Evolutionary conservation across 106 monocot genomes (phyloP).

Genomic region (Xerophyta viscosa): DNA sequence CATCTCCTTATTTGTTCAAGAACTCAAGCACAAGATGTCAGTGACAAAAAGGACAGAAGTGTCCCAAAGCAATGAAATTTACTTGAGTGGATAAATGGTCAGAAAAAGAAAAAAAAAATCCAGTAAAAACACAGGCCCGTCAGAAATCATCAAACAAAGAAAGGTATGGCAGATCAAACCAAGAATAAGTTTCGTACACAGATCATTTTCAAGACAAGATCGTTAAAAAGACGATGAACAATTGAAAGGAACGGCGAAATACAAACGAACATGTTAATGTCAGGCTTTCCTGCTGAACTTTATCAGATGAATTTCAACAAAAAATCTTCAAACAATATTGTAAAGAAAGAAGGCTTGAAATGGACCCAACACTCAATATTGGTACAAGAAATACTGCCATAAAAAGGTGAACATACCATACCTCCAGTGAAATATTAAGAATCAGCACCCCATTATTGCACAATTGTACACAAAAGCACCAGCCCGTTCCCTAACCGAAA

Average conservation of each 20-base stretch:
- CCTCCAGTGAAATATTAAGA: conserved; percentile 7
- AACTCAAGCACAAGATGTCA: no score
- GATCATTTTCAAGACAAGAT: not conserved
- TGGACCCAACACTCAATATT: not conserved
- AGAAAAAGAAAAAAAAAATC: no score
- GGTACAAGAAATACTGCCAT: not conserved
- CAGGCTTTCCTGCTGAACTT: not conserved
- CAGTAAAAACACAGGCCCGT: no score
- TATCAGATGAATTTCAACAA: not conserved
- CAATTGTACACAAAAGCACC: conserved; percentile 86
- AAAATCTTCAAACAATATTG: not conserved
- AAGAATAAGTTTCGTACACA: not conserved
- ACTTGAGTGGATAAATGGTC: no score
- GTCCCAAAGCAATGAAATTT: no score
- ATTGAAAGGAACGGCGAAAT: not conserved
- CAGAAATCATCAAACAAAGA: no score
- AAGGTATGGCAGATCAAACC: no score
- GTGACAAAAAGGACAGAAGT: no score
- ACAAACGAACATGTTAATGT: not conserved
- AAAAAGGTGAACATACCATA: not conserved
- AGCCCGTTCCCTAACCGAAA: conserved; percentile 53
- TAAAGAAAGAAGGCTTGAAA: not conserved
- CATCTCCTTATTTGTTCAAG: no score
- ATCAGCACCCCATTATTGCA: conserved; percentile 91
- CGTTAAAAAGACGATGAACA: not conserved